Evolutionary conservation across 768 basidiomycete genomes (phyloP).

Genomic region (Hericium rajendrae): DNA sequence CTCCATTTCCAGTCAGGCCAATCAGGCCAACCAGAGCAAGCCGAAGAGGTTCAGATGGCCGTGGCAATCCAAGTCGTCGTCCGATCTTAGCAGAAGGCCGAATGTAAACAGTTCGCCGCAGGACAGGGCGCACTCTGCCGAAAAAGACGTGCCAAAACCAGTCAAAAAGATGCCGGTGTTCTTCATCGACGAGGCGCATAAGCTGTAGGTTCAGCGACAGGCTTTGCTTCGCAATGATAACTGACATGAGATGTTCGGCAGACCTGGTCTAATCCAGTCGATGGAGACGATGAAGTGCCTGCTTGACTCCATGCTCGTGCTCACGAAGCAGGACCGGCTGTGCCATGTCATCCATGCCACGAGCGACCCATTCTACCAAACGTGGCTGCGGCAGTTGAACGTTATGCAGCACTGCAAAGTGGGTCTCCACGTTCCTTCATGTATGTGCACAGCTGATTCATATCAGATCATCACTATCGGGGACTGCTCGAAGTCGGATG

Average conservation of each 20-base stretch:
- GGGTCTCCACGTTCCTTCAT: too few species aligned
- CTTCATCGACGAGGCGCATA: slow-evolving; percentile 83
- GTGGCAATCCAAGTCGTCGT: slow-evolving; percentile 6
- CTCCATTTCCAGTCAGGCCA: slow-evolving; percentile 4
- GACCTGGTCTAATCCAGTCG: slow-evolving; percentile 67
- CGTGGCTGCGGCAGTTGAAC: slow-evolving; percentile 71
- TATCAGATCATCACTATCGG: slow-evolving; percentile 66
- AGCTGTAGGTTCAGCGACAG: slow-evolving; percentile 39
- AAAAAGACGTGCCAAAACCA: slow-evolving; percentile 24
- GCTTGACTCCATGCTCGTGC: slow-evolving; percentile 76
- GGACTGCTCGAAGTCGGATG: slow-evolving; percentile 68
- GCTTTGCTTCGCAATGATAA: not conserved
- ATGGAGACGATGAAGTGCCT: slow-evolving; percentile 76
- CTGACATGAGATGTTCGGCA: slow-evolving; percentile 18
- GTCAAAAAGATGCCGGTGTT: slow-evolving; percentile 70
- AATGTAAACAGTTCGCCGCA: slow-evolving; percentile 1
- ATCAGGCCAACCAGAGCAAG: slow-evolving; percentile 7
- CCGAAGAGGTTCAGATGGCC: slow-evolving; percentile 6
- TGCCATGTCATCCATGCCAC: slow-evolving; percentile 78
- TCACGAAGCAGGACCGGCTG: slow-evolving; percentile 81
- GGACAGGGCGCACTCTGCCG: slow-evolving; percentile 21
- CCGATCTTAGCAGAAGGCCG: slow-evolving; percentile 1
- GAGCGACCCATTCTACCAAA: slow-evolving; percentile 79
- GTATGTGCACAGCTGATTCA: not conserved
- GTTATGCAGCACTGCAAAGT: slow-evolving; percentile 81